Evolutionary conservation across 1,284 basidiomycete genomes (phyloP).

Genomic region (Malassezia pachydermatis): DNA sequence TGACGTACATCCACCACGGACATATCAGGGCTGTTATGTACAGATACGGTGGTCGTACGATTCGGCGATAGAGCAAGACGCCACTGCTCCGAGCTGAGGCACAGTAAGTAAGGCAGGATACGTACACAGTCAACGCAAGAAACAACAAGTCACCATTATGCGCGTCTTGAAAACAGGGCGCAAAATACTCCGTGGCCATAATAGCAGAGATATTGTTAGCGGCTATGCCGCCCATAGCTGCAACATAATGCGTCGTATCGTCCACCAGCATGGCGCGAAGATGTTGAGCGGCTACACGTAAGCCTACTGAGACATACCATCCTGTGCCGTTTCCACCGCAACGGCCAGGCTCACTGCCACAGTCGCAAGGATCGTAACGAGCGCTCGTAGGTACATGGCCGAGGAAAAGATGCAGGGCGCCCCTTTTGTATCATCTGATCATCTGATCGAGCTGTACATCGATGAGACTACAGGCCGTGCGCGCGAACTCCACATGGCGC

Average conservation of each 20-base stretch:
- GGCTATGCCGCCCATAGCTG: not conserved
- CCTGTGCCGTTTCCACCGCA: too few species aligned
- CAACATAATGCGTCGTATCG: constrained; percentile 5
- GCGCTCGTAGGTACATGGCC: not conserved
- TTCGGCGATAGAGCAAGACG: constrained; percentile 20
- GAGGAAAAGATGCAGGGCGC: too few species aligned
- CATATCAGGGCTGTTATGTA: constrained; percentile 29
- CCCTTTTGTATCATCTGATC: too few species aligned
- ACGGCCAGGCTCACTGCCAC: too few species aligned
- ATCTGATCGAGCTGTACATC: too few species aligned
- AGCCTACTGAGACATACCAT: not conserved
- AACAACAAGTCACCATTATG: constrained; percentile 32
- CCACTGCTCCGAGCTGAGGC: constrained; percentile 38
- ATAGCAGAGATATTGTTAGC: not conserved
- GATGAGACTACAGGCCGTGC: too few species aligned
- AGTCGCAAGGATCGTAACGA: too few species aligned
- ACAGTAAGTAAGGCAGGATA: not conserved
- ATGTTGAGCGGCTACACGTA: not conserved
- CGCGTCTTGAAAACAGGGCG: constrained; percentile 26
- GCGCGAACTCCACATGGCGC: too few species aligned
- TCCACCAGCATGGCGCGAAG: not conserved
- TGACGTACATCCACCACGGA: constrained; percentile 30
- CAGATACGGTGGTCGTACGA: constrained; percentile 31
- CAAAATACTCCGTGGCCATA: constrained; percentile 33
- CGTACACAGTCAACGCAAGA: constrained; percentile 37